A percentile compares a stretch with the other conserved stretches of the same genome.
phyloP scores from a whole-genome alignment of 129 eudicot species.

The Chrysanthemum lavandulifolium region DNA sequence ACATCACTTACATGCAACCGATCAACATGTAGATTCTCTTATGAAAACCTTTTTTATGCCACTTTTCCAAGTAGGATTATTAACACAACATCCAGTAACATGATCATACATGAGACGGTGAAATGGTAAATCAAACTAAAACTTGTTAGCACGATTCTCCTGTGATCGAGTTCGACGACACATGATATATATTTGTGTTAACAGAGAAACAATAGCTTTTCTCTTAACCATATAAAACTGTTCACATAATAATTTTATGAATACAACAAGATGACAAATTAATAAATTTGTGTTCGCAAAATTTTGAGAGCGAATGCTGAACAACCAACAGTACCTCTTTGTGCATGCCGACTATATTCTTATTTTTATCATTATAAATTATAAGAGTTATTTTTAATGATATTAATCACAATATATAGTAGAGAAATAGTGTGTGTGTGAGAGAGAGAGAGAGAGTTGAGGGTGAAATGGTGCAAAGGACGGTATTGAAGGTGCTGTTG shows the following conservation, averaged over 20 bases:
- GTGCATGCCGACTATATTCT: constrained; percentile 17
- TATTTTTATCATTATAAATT: neutral
- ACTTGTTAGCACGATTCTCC: no score
- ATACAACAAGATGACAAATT: constrained; percentile 22
- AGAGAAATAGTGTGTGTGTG: neutral
- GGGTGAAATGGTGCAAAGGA: constrained; percentile 46
- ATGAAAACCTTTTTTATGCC: neutral
- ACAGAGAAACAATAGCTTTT: neutral
- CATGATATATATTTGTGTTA: neutral
- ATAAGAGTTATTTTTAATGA: neutral
- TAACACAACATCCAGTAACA: neutral
- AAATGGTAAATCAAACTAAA: no score
- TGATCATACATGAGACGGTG: no score
- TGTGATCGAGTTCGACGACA: neutral
- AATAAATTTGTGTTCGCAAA: neutral
- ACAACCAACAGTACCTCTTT: constrained; percentile 19
- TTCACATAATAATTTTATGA: neutral
- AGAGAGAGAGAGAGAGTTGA: neutral
- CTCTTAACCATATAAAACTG: neutral
- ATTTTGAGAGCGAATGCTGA: constrained; percentile 25
- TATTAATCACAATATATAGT: neutral
- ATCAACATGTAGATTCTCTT: neutral
- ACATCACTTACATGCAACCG: neutral
- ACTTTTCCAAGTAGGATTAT: neutral
- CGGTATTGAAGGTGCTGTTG: constrained; percentile 62